Evolutionary conservation across 2,329 filamentous ascomycete genomes (phyloP), one percentile per base, ranked within the genome.

Genomic region (Venturia aucupariae): DNA sequence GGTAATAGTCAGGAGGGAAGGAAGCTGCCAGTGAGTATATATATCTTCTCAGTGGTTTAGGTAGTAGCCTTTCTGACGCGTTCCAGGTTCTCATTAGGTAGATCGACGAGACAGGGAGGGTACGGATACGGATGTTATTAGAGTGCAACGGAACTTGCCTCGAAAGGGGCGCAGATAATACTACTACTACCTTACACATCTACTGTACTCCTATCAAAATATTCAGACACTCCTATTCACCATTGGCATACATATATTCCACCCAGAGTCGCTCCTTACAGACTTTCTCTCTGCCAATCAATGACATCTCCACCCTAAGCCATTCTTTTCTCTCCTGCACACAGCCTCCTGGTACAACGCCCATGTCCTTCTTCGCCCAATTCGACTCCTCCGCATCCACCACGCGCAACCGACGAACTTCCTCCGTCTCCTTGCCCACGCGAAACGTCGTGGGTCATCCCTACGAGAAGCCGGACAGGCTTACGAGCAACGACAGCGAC

Each of bases 301-400:
- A 57, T 57, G 51, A 13, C n/a, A n/a, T 57, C 15, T 35, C 51
- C 27, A 35, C 5, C 51, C 27, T 57, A 57, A 32, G 51, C 35
- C 15, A n/a, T 2, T 11, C 30, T 4, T 11, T 24, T 35, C 30
- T 35, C 27, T 27, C 30, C n/a, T 17, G 19, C 51, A 57, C 27
- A 22, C 35, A 17, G 5, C 48, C 17, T 4, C 44, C 44, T 48
- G 5, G 44, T 48, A 48, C 46, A 4, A 41, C 48, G 46, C 35
- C 44, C 35, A 77, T 83, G 70, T 83, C 80, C 77, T 82, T 81
- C 61, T 81, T 83, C 73, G 75, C 82, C 68, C 77, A 78, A 68
- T 79, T 81, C 69, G 69, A 69, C 24, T 72, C 71, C 61, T 71
- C 75, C 66, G 71, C 76, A 60, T 79, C 81, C 55, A 32, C 59